These are phyloP conservation scores for Trichoderma simmonsii DNA, from an alignment of 2,329 filamentous ascomycete species.

Conservation along the genomic window DNA sequence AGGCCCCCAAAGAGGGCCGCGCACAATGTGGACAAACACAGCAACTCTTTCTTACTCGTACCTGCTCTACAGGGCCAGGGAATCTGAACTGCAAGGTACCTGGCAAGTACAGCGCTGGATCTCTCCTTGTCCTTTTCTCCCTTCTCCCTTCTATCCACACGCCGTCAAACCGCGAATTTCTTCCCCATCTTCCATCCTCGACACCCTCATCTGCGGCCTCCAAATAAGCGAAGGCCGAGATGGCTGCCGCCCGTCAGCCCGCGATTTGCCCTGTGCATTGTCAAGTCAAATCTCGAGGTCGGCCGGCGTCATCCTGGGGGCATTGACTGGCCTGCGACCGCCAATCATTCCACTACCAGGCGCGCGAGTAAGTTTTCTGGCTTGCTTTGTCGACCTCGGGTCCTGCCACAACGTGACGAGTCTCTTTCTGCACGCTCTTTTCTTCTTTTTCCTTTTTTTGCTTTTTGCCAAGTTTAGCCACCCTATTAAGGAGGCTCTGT, in stretches of 20 bases:
- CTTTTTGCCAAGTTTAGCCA: not conserved
- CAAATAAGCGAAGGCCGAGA: not conserved
- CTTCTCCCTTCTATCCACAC: not conserved
- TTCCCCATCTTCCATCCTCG: not conserved
- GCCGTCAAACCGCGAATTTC: not conserved
- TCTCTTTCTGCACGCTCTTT: not conserved
- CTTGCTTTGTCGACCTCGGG: not conserved
- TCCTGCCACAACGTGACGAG: not conserved
- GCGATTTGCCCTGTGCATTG: not conserved
- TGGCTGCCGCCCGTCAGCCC: not conserved
- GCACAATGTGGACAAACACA: not conserved
- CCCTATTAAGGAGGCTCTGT: conserved; percentile 6
- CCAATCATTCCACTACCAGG: not conserved
- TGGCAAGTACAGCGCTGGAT: not conserved
- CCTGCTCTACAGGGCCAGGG: not conserved
- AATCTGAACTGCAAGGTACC: not conserved
- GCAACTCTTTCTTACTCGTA: not conserved
- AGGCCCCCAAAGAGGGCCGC: not conserved
- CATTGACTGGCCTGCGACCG: not conserved
- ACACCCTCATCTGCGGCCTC: not conserved
- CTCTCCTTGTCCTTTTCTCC: not conserved
- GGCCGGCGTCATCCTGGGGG: not conserved
- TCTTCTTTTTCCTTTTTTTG: not conserved
- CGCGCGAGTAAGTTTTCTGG: conserved; percentile 7
- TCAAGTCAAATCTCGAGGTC: not conserved